Percentiles rank a stretch among this genome's conserved stretches.
Evolutionary conservation across 176 grass and related monocot genomes (phyloP).

Genomic region (Phoenix dactylifera): DNA sequence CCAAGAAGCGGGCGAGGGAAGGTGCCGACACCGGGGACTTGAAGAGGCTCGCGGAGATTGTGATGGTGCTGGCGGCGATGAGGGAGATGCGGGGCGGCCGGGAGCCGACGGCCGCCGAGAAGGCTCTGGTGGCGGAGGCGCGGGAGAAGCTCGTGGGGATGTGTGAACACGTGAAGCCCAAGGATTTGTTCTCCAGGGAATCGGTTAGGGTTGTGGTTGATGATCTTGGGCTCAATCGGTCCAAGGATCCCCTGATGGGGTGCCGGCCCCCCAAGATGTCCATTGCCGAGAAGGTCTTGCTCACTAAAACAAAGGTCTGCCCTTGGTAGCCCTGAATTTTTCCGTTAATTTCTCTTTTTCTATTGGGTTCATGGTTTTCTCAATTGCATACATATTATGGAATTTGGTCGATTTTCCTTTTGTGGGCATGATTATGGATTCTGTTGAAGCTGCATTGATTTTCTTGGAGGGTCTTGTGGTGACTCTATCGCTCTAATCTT

Average conservation of each 20-base stretch:
- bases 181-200: conserved; percentile 88
- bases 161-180: conserved; percentile 46
- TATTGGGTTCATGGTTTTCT: too few relatives aligned
- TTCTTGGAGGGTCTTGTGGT: too few relatives aligned
- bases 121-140: conserved; percentile 74
- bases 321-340: background rate
- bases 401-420: background rate
- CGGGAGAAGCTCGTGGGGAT: conserved; percentile 47
- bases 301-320: conserved; percentile 90
- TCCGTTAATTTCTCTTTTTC: too few relatives aligned
- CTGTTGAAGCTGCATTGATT: too few relatives aligned
- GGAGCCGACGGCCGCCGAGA: conserved; percentile 74
- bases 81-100: conserved; percentile 61
- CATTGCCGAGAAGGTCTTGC: conserved; percentile 74
- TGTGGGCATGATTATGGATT: background rate
- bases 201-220: conserved; percentile 71
- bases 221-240: conserved; percentile 85
- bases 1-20: conserved; percentile 15
- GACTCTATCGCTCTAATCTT: too few relatives aligned
- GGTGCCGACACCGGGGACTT: conserved; percentile 31
- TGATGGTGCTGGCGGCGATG: conserved; percentile 80
- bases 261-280: conserved; percentile 69
- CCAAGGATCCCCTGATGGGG: conserved; percentile 59
- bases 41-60: conserved; percentile 81
- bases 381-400: background rate